Evolutionary conservation across 768 basidiomycete species (phyloP).

Genomic region (Tricholoma sp.): DNA sequence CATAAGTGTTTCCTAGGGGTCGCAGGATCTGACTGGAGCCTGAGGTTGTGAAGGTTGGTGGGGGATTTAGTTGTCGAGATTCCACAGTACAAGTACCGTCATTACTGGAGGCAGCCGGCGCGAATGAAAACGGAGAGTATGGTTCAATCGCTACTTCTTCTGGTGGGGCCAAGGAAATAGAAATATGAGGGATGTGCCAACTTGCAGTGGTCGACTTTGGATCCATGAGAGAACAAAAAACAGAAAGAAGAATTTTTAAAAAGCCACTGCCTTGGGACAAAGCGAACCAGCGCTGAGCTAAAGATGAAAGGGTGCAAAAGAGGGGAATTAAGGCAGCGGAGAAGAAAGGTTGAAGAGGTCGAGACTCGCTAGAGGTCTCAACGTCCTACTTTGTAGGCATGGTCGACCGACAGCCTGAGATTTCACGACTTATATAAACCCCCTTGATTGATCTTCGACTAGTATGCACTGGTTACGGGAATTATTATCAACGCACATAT

Average conservation of each 20-base stretch:
- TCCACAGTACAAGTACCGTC: conserved; percentile 44
- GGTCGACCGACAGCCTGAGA: background rate
- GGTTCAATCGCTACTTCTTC: conserved; percentile 47
- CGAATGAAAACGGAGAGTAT: conserved; percentile 55
- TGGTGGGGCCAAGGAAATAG: conserved; percentile 65
- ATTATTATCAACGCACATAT: no score
- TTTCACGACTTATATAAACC: no score
- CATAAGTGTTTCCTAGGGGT: conserved; percentile 28
- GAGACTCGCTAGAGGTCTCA: background rate
- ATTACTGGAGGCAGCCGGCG: conserved; percentile 24
- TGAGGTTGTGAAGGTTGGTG: conserved; percentile 37
- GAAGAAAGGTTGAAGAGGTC: background rate
- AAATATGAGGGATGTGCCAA: conserved; percentile 58
- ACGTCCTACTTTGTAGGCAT: background rate
- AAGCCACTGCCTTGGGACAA: conserved; percentile 22
- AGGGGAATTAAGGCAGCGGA: background rate
- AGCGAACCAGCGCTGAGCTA: conserved; percentile 50
- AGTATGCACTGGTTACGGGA: no score
- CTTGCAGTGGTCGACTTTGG: conserved; percentile 20
- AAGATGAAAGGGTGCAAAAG: background rate
- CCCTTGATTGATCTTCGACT: background rate
- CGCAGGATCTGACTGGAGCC: conserved; percentile 38
- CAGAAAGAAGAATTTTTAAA: no score
- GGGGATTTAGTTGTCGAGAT: conserved; percentile 50
- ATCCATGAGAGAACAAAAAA: no score